These are phyloP conservation scores for Aspergillus puulaauensis DNA, from an alignment of 2,329 filamentous ascomycete genomes.

Conservation along the genomic window DNA sequence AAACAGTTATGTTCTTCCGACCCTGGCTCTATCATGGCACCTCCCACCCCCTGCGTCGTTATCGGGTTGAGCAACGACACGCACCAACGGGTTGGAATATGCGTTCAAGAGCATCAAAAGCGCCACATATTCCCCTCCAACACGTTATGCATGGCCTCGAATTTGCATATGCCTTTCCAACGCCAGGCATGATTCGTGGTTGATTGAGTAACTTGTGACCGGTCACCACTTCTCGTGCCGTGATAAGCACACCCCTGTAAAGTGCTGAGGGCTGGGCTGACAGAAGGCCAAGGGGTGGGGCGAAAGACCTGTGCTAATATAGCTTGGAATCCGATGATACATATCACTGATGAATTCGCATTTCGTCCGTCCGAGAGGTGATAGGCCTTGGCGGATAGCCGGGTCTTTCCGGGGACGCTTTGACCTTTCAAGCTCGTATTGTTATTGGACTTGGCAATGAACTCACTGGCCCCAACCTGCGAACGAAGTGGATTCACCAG, in stretches of 20 bases:
- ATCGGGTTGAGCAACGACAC: not conserved
- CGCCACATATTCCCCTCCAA: not conserved
- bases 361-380: not conserved
- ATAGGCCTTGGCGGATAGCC: slow-evolving; percentile 6
- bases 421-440: slow-evolving; percentile 2
- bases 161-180: not conserved
- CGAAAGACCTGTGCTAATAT: not conserved
- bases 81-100: not conserved
- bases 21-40: not conserved
- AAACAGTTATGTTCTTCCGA: not conserved
- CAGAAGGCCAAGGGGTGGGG: not conserved
- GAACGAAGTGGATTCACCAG: slow-evolving; percentile 7
- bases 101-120: not conserved
- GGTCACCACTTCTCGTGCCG: not conserved
- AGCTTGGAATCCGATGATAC: not conserved
- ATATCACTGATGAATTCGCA: not conserved
- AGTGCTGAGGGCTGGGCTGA: not conserved
- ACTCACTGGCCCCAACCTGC: slow-evolving; percentile 4
- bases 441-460: slow-evolving; percentile 3
- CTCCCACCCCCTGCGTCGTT: not conserved
- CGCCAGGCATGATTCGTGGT: not conserved
- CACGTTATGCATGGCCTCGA: not conserved
- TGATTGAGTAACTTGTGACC: not conserved
- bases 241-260: not conserved
- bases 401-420: slow-evolving; percentile 6